Evolutionary conservation across 768 basidiomycete genomes (phyloP).

Genomic region (Mycena galericulata): DNA sequence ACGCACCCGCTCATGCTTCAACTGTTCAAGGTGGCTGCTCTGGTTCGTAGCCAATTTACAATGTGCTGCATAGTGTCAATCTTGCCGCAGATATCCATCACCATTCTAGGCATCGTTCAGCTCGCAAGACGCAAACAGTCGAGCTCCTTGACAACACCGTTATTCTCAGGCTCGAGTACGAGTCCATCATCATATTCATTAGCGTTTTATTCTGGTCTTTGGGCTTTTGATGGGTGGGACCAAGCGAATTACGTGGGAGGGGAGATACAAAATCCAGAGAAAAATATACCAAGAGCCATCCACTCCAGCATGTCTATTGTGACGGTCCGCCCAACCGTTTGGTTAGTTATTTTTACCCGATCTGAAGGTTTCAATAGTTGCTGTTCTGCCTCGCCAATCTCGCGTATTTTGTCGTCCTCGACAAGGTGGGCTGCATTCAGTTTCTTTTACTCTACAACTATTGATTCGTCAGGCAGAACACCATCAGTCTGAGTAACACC

Average conservation of each 20-base stretch:
- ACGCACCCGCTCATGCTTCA: background rate
- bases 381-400: slow-evolving; percentile 88
- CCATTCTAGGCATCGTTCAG: slow-evolving; percentile 83
- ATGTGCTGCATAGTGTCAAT: slow-evolving; percentile 30
- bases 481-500: slow-evolving; percentile 84
- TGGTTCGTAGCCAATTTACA: slow-evolving; percentile 58
- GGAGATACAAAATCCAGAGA: slow-evolving; percentile 84
- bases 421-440: slow-evolving; percentile 62
- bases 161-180: slow-evolving; percentile 79
- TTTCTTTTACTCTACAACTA: background rate
- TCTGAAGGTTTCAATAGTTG: slow-evolving; percentile 52
- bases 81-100: slow-evolving; percentile 69
- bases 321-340: slow-evolving; percentile 58
- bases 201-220: slow-evolving; percentile 95
- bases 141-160: slow-evolving; percentile 70
- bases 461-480: slow-evolving; percentile 50
- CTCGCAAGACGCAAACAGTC: slow-evolving; percentile 78
- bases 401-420: slow-evolving; percentile 94
- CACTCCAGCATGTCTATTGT: slow-evolving; percentile 92
- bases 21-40: slow-evolving; percentile 66
- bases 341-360: background rate
- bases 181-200: slow-evolving; percentile 90
- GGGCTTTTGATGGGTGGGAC: slow-evolving; percentile 98
- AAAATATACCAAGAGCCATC: slow-evolving; percentile 89
- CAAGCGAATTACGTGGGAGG: slow-evolving; percentile 93